phyloP scores from a whole-genome alignment of 1,284 basidiomycete genomes.

The Leccinum griseonigrum region DNA sequence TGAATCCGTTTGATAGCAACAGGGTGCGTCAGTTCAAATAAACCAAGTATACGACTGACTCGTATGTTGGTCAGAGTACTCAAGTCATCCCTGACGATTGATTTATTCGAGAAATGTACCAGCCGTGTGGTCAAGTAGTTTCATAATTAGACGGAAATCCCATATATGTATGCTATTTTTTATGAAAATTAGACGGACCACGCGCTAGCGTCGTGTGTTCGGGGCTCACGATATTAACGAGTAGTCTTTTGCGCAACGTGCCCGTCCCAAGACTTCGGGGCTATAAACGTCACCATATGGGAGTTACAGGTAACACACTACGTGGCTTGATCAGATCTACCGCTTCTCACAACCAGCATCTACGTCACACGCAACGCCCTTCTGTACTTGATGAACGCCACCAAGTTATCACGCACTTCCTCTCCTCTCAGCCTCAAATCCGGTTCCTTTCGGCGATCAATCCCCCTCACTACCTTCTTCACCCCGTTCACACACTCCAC shows the following conservation, averaged over 20 bases:
- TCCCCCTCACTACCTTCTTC: slow-evolving; percentile 54
- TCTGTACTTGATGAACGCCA: slow-evolving; percentile 88
- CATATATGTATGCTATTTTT: background rate
- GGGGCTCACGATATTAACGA: too few species aligned
- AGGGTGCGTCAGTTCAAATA: slow-evolving; percentile 19
- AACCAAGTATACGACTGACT: background rate
- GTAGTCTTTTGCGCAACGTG: background rate
- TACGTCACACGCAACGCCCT: slow-evolving; percentile 33
- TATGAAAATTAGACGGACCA: background rate
- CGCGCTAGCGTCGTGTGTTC: too few species aligned
- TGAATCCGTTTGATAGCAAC: slow-evolving; percentile 57
- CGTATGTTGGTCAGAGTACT: slow-evolving; percentile 9
- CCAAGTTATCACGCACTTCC: slow-evolving; percentile 78
- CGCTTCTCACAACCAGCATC: background rate
- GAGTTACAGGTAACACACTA: background rate
- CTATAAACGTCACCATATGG: background rate
- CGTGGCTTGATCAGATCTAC: background rate
- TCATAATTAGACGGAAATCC: background rate
- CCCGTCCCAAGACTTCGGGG: background rate
- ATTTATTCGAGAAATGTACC: background rate
- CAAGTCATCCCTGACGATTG: slow-evolving; percentile 23
- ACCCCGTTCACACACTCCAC: slow-evolving; percentile 55
- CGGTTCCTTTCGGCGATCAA: slow-evolving; percentile 57
- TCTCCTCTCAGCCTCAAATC: slow-evolving; percentile 63
- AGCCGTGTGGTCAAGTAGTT: background rate